A percentile compares a stretch with the other conserved stretches of the same genome.
phyloP scores from a whole-genome alignment of 805 yeast genomes.

The Sungouiella thailandica region DNA sequence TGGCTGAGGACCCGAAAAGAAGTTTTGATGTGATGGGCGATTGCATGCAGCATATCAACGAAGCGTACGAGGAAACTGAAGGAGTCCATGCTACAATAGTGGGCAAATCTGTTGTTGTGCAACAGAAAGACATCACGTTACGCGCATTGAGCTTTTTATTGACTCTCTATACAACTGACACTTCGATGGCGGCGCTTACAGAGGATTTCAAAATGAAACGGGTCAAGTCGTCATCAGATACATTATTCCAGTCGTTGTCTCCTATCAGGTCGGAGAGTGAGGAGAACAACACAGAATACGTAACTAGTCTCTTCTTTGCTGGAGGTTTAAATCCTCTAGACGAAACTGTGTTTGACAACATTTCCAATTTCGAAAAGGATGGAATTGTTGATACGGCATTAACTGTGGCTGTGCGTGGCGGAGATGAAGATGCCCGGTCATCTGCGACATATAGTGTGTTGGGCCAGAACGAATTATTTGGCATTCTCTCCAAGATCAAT shows the following conservation, averaged over 20 bases:
- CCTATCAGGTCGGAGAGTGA: background rate
- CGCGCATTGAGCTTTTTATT: conserved; percentile 54
- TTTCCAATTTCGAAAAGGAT: conserved; percentile 37
- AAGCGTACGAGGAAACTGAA: conserved; percentile 46
- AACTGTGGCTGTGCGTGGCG: conserved; percentile 47
- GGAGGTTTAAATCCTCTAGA: conserved; percentile 69
- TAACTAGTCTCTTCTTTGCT: conserved; percentile 48
- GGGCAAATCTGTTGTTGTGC: conserved; percentile 65
- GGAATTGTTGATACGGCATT: conserved; percentile 42
- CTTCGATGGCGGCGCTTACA: conserved; percentile 15
- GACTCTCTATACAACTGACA: conserved; percentile 22
- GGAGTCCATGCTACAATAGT: conserved; percentile 73
- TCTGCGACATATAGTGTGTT: conserved; percentile 59
- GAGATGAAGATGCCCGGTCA: conserved; percentile 45
- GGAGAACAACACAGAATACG: background rate
- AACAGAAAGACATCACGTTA: conserved; percentile 54
- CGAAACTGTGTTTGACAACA: conserved; percentile 59
- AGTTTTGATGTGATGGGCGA: conserved; percentile 73
- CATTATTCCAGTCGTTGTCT: conserved; percentile 1
- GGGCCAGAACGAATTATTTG: conserved; percentile 67
- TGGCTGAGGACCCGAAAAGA: conserved; percentile 57
- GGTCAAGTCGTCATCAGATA: conserved; percentile 10
- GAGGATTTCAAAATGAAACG: conserved; percentile 22
- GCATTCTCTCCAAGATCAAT: conserved; percentile 34
- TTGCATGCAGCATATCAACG: conserved; percentile 78